Evolutionary conservation across 2,329 filamentous ascomycete genomes (phyloP), one percentile per base, ranked within the genome.

Genomic region (Aspergillus proliferans): DNA sequence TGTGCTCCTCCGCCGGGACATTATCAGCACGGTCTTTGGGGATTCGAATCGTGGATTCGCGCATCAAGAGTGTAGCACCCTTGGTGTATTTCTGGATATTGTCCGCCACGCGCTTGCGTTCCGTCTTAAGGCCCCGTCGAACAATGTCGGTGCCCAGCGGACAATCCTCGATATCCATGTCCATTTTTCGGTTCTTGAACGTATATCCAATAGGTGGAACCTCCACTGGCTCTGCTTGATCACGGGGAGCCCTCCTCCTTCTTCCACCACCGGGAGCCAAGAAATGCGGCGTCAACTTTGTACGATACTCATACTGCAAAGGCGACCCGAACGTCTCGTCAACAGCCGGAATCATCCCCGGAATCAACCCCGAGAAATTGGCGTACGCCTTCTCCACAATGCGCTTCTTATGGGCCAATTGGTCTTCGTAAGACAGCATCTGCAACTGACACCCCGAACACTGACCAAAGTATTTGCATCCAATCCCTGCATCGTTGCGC

Each of bases 361-460:
- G 81, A 0, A 86, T 78, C 6, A 98, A 77, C 52, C 88, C 83
- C 12, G 91, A 94, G 71, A 97, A 98, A 74, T 95, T 92, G 53
- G 76, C 79, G 74, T 87, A 98, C 6, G 93, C 93, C 65, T 93
- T 94, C 63, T 95, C 88, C 42, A 98, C 84, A 52, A 97, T 86
- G 51, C 80, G 79, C 65, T 81, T 84, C 76, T 98, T 98, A 70
- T 92, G 85, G 41, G 76, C 77, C 24, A 98, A 81, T 68, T 98
- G 93, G 60, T 90, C 86, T 26, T 79, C 71, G 68, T 97, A 97
- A 47, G 88, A 83, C 54, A 98, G 81, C 88, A 97, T 96, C 74
- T 98, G 93, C 69, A 97, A 91, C 71, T 98, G 93, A 66, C 93
- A 98, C 28, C 93, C 93, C 8, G 86, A 88, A 70, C 93, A 98